Evolutionary conservation across 1,139 yeast species (phyloP).

Genomic region (Candida sp.): DNA sequence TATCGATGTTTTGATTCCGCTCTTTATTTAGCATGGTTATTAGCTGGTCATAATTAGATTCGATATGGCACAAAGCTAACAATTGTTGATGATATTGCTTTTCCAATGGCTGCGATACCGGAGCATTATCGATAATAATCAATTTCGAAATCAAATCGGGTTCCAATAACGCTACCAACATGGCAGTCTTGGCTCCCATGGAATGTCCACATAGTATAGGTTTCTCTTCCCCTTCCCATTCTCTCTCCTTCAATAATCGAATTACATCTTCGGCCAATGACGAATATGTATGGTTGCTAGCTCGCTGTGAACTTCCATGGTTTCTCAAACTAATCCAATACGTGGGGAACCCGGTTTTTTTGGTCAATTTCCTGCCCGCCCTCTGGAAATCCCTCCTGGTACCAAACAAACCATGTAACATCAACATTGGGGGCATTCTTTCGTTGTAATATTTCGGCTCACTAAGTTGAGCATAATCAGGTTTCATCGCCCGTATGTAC

Average conservation of each 20-base stretch:
- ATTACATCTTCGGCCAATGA: slow-evolving; percentile 43
- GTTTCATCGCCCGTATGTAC: no score
- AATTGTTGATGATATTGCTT: slow-evolving; percentile 21
- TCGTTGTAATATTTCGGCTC: background rate
- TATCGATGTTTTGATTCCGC: slow-evolving; percentile 10
- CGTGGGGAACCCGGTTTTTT: slow-evolving; percentile 25
- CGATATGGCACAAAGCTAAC: slow-evolving; percentile 32
- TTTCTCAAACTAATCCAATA: slow-evolving; percentile 49
- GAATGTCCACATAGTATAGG: slow-evolving; percentile 48
- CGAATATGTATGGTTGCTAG: slow-evolving; percentile 40
- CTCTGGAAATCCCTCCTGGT: slow-evolving; percentile 36
- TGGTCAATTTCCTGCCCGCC: slow-evolving; percentile 33
- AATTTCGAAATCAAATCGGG: slow-evolving; percentile 38
- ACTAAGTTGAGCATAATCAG: no score
- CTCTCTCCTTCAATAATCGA: slow-evolving; percentile 12
- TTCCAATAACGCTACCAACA: slow-evolving; percentile 37
- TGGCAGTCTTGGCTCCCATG: slow-evolving; percentile 53
- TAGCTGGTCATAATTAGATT: slow-evolving; percentile 9
- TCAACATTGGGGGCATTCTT: slow-evolving; percentile 27
- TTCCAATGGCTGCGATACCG: slow-evolving; percentile 26
- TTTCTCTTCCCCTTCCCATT: slow-evolving; percentile 12
- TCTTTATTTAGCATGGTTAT: slow-evolving; percentile 1
- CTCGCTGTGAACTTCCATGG: slow-evolving; percentile 48
- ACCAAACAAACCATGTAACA: slow-evolving; percentile 52
- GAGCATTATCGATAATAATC: slow-evolving; percentile 49